Conservation (phyloP, 2,329 filamentous ascomycete genomes). For the Xylaria sp. region DNA sequence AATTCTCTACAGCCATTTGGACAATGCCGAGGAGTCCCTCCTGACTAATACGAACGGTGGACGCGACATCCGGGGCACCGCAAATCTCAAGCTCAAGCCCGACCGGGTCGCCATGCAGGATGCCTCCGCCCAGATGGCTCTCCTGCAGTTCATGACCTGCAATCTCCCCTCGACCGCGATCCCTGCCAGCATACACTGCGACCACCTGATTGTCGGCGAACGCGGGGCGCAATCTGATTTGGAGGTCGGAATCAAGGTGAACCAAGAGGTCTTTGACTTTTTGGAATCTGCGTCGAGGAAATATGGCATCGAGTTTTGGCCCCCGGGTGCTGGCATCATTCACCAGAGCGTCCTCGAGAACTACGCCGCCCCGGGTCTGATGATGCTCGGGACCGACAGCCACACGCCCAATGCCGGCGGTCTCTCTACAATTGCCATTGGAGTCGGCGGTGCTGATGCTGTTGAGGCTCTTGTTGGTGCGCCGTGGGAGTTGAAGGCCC, state of each 20-base stretch:
- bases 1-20: slow-evolving; percentile 95
- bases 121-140: slow-evolving; percentile 96
- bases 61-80: slow-evolving; percentile 78
- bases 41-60: slow-evolving; percentile 83
- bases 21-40: slow-evolving; percentile 86
- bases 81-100: slow-evolving; percentile 95
- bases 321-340: slow-evolving; percentile 90
- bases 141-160: slow-evolving; percentile 98
- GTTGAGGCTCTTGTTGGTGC: slow-evolving; percentile 96
- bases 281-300: slow-evolving; percentile 88
- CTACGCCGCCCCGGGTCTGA: slow-evolving; percentile 92
- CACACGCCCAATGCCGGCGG: slow-evolving; percentile 98
- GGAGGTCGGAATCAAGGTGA: slow-evolving; percentile 80
- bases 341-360: slow-evolving; percentile 98
- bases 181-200: slow-evolving; percentile 96
- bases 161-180: slow-evolving; percentile 87
- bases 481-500: slow-evolving; percentile 96
- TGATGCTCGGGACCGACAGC: slow-evolving; percentile 98
- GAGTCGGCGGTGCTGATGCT: slow-evolving; percentile 94
- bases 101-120: slow-evolving; percentile 99
- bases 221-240: slow-evolving; percentile 87
- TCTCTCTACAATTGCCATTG: slow-evolving; percentile 89
- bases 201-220: slow-evolving; percentile 97
- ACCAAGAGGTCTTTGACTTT: slow-evolving; percentile 98
- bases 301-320: slow-evolving; percentile 96